These are phyloP conservation scores for Penicillium glabrum DNA, from an alignment of 2,329 filamentous ascomycete genomes.

Conservation along the genomic window DNA sequence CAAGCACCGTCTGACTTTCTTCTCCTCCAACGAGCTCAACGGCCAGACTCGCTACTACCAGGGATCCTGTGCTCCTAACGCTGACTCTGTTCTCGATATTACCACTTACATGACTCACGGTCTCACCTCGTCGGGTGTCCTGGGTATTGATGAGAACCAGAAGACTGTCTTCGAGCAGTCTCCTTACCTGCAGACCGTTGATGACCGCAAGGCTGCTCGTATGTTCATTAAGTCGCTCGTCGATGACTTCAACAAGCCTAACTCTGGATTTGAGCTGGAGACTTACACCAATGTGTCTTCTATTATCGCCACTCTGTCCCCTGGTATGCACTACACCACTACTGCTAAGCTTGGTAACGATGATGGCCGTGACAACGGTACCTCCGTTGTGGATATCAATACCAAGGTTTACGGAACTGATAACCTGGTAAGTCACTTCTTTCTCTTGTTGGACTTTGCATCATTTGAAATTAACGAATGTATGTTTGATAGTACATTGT, in stretches of 20 bases:
- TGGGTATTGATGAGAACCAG: constrained; percentile 23
- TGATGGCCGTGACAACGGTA: constrained; percentile 56
- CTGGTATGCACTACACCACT: constrained; percentile 48
- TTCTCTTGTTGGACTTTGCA: not conserved
- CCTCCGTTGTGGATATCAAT: constrained; percentile 62
- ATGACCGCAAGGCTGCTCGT: constrained; percentile 22
- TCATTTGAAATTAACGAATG: not conserved
- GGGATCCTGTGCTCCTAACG: constrained; percentile 21
- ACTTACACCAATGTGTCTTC: constrained; percentile 24
- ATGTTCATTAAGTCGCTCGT: constrained; percentile 23
- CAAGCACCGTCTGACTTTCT: constrained; percentile 28
- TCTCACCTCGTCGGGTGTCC: constrained; percentile 24
- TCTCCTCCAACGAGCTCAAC: constrained; percentile 27
- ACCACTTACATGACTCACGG: constrained; percentile 30
- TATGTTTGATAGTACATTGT: constrained; percentile 50
- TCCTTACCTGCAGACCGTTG: constrained; percentile 25
- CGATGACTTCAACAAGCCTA: constrained; percentile 17
- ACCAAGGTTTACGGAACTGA: constrained; percentile 67
- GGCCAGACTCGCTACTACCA: constrained; percentile 28
- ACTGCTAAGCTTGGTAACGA: constrained; percentile 63
- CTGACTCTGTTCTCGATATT: constrained; percentile 20
- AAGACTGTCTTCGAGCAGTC: constrained; percentile 27
- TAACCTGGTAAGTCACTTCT: constrained; percentile 48
- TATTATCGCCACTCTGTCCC: constrained; percentile 40
- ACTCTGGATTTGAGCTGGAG: constrained; percentile 23